Evolutionary conservation across 345 rosid genomes (phyloP), one percentile per base, ranked within the genome.

Genomic region (Pistacia atlantica): DNA sequence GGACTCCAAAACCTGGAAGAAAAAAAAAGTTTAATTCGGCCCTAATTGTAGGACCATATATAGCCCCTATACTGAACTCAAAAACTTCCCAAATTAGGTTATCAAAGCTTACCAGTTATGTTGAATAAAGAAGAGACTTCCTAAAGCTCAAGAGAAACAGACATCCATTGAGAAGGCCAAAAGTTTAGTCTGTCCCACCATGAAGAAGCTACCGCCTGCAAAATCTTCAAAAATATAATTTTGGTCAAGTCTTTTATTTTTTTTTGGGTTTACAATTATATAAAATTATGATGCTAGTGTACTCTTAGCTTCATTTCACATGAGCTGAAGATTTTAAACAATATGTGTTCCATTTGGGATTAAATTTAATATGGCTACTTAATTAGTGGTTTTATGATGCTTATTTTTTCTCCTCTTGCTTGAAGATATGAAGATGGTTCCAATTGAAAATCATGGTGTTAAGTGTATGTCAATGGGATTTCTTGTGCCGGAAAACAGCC

Each of bases 401-500:
- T 62, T 55, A 11, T 38, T 17, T 18, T 31, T n/a, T 46, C 18
- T 56, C 56, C 64, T 17, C 64, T 25, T 48, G 38, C 59, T 66
- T 54, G 65, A 79, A 93, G 99, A 90, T 83, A 83, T 83, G 89
- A 96, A 88, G 87, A 93, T 96, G 98, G 74, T 93, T 84, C 97
- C 98, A 6, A 87, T 96, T 65, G 97, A 89, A 74, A 92, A 80
- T 77, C 87, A 93, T 81, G 95, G 95, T 48, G 94, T 96, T 71
- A 93, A 87, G 80, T 93, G 99, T 58, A 93, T 96, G 93, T 93
- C 99, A 11, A 93, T 96, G 70, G 99, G 99, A 75, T 89, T 96
- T 73, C 97, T 96, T 76, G 97, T 92, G 9, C 97, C 89, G 64
- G 89, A 91, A 83, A 97, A 92, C 79, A 94, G 94, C n/a, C 90